Evolutionary conservation across 306 rosid species (phyloP).

Genomic region (Cicer yamashitae): DNA sequence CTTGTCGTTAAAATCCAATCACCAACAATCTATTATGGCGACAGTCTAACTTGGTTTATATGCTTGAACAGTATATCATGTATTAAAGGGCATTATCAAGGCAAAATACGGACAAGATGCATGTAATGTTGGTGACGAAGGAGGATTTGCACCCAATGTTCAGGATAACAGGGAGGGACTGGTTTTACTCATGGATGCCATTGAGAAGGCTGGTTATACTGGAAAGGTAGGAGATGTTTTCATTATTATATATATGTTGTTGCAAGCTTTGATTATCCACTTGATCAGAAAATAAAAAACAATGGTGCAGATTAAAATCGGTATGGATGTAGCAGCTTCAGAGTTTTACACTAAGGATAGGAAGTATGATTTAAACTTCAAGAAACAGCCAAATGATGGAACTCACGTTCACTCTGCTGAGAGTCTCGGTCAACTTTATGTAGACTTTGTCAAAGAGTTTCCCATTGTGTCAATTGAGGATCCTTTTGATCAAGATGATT

Average conservation of each 20-base stretch:
- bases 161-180: constrained; percentile 97
- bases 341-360: constrained; percentile 88
- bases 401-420: constrained; percentile 79
- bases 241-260: constrained; percentile 8
- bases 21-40: constrained; percentile 7
- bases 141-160: constrained; percentile 98
- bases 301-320: constrained; percentile 86
- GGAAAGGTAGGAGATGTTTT: constrained; percentile 70
- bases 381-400: constrained; percentile 95
- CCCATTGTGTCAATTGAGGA: constrained; percentile 98
- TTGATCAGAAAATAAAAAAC: constrained; percentile 30
- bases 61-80: constrained; percentile 72
- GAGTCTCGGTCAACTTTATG: constrained; percentile 77
- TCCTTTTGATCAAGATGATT: constrained; percentile 99
- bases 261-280: constrained; percentile 31
- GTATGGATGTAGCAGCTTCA: constrained; percentile 99
- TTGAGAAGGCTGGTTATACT: constrained; percentile 96
- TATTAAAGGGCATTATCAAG: constrained; percentile 91
- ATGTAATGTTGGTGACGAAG: constrained; percentile 98
- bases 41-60: constrained; percentile 18
- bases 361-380: constrained; percentile 85
- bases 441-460: constrained; percentile 82
- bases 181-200: constrained; percentile 92
- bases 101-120: constrained; percentile 98
- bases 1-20: not conserved